Base-by-base conservation (phyloP, 2,329 filamentous ascomycete species). In the Atkinsonella texensis region DNA sequence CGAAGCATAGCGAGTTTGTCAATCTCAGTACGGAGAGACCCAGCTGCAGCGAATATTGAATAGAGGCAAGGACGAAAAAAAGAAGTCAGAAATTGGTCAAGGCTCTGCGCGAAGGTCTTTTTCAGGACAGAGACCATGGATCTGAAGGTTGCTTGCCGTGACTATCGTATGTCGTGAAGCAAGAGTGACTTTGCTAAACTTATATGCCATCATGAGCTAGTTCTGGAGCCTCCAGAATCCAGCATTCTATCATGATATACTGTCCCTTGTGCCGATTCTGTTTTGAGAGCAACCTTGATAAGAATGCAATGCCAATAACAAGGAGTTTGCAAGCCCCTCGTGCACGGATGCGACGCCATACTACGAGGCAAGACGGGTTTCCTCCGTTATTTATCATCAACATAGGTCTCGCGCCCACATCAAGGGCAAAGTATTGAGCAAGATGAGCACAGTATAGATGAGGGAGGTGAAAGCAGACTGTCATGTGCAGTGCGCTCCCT, bases 1-100 rank as follows among this genome's bases (percentile, higher is more conserved):
- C 55, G 61, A 52, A 61, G 55, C 63, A 65, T 66, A 18, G 45
- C 49, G 23, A 48, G 35, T 39, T 28, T 15, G 28, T 11, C 15
- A 38, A 15, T 15, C 35, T 15, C 35, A 15, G 15, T 8, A 15
- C 4, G 3, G 35, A 38, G 15, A 15, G 35, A 38, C 10, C 15
- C 35, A 38, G 9, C 7, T 38, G 35, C 28, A 8, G 28, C 6
- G 6, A 38, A 38, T 15, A 12, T 38, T 6, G 35, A 38, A 38
- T 48, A 23, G 43, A 9, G 9, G 32, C 18, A 31, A 39, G 12
- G 7, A 47, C 2, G 17, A 47, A 39, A 6, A 38, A 38, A 6
- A 32, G 4, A n/a, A 20, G 31, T 17, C 6, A 15, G 41, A 11
- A 18, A 20, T 4, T 32, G 43, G 17, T 40, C 49, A 50, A 11